Conservation (phyloP, 306 rosid genomes). For the Biancaea sappan region DNA sequence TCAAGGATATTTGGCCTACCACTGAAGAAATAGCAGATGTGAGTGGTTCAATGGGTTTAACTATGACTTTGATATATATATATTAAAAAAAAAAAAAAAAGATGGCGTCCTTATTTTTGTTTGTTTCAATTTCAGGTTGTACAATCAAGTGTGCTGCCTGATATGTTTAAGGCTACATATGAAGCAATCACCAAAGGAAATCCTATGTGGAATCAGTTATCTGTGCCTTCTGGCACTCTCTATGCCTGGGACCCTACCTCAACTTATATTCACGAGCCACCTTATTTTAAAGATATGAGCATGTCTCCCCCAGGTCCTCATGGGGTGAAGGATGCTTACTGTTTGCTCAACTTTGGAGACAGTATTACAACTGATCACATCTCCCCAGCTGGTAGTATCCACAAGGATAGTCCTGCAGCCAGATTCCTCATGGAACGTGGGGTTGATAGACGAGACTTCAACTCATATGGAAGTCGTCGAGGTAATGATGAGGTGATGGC, state of each 20-base stretch:
- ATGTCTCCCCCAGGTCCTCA: slow-evolving; percentile 95
- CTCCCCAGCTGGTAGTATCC: slow-evolving; percentile 99
- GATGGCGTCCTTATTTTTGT: slow-evolving; percentile 20
- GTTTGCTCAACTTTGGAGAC: slow-evolving; percentile 96
- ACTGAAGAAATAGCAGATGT: slow-evolving; percentile 84
- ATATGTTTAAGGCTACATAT: slow-evolving; percentile 89
- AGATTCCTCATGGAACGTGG: slow-evolving; percentile 84
- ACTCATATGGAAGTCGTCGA: slow-evolving; percentile 97
- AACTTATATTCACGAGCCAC: slow-evolving; percentile 91
- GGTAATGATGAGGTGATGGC: slow-evolving; percentile 96
- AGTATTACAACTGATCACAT: slow-evolving; percentile 98
- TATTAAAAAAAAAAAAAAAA: no score
- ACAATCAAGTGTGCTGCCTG: slow-evolving; percentile 89
- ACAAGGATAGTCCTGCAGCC: slow-evolving; percentile 95
- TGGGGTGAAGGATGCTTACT: slow-evolving; percentile 79
- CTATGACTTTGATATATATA: slow-evolving; percentile 22
- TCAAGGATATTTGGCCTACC: slow-evolving; percentile 92
- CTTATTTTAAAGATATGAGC: slow-evolving; percentile 84
- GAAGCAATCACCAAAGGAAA: slow-evolving; percentile 94
- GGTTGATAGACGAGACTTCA: slow-evolving; percentile 89
- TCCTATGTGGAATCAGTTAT: slow-evolving; percentile 85
- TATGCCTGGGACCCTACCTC: slow-evolving; percentile 90
- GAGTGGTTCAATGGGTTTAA: slow-evolving; percentile 36
- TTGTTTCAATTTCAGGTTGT: slow-evolving; percentile 67
- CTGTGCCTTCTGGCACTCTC: slow-evolving; percentile 84